These are phyloP conservation scores for Podaxis sp. DNA, from an alignment of 768 basidiomycete genomes.

Conservation along the genomic window DNA sequence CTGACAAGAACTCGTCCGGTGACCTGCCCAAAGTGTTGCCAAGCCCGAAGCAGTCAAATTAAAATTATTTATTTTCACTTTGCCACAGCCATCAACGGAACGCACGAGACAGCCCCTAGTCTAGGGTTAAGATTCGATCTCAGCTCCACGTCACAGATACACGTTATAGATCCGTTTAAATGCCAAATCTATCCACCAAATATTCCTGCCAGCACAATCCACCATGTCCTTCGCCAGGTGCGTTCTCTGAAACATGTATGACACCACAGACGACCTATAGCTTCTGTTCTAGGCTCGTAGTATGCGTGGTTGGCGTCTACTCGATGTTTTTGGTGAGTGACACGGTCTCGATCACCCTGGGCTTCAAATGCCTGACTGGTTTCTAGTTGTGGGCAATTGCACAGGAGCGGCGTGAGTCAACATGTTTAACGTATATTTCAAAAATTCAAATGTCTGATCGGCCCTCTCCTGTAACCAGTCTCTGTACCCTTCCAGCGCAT, in stretches of 20 bases:
- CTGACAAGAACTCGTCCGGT: slow-evolving; percentile 2
- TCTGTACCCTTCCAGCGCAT: slow-evolving; percentile 81
- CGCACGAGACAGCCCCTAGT: slow-evolving; percentile 5
- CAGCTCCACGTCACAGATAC: slow-evolving; percentile 9
- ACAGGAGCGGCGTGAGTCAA: slow-evolving; percentile 82
- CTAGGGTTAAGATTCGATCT: slow-evolving; percentile 15
- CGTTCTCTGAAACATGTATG: neutral
- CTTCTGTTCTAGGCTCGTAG: slow-evolving; percentile 49
- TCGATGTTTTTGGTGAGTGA: slow-evolving; percentile 81
- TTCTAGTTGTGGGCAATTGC: slow-evolving; percentile 85
- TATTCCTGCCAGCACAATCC: slow-evolving; percentile 12
- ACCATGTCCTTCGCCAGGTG: slow-evolving; percentile 33
- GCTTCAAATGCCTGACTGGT: slow-evolving; percentile 12
- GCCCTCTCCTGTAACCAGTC: slow-evolving; percentile 40
- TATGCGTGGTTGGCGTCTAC: slow-evolving; percentile 89
- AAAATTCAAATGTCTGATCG: slow-evolving; percentile 1
- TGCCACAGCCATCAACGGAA: slow-evolving; percentile 11
- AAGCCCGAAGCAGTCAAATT: slow-evolving; percentile 11
- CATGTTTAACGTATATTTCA: neutral
- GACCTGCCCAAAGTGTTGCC: slow-evolving; percentile 7
- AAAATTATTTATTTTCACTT: slow-evolving; percentile 13
- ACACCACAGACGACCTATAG: neutral
- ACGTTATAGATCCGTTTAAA: slow-evolving; percentile 2
- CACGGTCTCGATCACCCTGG: neutral
- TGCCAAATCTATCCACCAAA: neutral